These are phyloP conservation scores for Pythium sukuiense DNA, from an alignment of 352 stramenopile species.

Conservation along the genomic window DNA sequence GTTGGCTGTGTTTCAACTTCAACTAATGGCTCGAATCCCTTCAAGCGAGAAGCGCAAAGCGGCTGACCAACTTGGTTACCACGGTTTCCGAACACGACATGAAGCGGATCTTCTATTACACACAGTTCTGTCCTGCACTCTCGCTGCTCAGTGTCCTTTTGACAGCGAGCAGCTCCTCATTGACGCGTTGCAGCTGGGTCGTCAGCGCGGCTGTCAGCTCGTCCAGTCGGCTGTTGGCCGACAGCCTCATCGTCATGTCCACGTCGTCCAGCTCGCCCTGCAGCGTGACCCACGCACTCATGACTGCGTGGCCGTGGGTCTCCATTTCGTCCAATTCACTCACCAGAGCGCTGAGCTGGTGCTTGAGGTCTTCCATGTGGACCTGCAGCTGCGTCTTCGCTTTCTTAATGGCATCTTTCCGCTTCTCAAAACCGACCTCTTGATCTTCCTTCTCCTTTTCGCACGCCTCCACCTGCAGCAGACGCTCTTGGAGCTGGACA, in stretches of 20 bases:
- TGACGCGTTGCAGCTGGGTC: not conserved
- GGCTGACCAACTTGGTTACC: no score
- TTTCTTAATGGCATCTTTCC: conserved; percentile 35
- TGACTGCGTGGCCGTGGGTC: conserved; percentile 36
- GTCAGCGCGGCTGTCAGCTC: conserved; percentile 9
- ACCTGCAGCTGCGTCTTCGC: conserved; percentile 46
- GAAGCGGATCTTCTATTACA: no score
- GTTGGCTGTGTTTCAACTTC: no score
- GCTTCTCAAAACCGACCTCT: conserved; percentile 30
- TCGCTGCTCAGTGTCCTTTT: not conserved
- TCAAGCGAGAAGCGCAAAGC: no score
- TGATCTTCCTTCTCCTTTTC: conserved; percentile 40
- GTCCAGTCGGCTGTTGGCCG: conserved; percentile 32
- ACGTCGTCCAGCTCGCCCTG: conserved; percentile 58
- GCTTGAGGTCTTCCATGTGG: conserved; percentile 64
- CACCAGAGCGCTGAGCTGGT: conserved; percentile 36
- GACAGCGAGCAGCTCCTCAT: conserved; percentile 5
- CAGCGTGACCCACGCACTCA: conserved; percentile 39
- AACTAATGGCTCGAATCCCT: no score
- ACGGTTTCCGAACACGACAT: no score
- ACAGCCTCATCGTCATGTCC: conserved; percentile 66
- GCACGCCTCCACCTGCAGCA: conserved; percentile 39
- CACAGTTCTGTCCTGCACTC: no score
- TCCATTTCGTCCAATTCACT: conserved; percentile 56
- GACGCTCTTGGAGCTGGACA: conserved; percentile 32